These are phyloP conservation scores for Echium plantagineum DNA, from an alignment of 257 asterid species.

Conservation along the genomic window DNA sequence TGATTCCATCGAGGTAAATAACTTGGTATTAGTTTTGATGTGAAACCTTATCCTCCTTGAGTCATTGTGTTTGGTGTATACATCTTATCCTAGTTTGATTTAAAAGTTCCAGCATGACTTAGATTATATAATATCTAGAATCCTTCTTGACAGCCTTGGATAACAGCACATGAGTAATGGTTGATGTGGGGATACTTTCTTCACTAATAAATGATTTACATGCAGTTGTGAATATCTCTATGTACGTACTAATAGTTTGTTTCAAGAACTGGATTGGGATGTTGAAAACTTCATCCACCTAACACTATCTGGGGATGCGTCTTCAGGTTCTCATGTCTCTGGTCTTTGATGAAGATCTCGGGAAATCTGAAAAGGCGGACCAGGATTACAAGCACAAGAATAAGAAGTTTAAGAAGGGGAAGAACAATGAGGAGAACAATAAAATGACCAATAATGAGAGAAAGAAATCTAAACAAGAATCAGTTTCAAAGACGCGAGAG, in stretches of 20 bases:
- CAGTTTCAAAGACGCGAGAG: slow-evolving; percentile 62
- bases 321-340: slow-evolving; percentile 61
- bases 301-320: slow-evolving; percentile 1
- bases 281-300: background rate
- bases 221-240: too few relatives aligned
- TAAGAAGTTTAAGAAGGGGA: slow-evolving; percentile 56
- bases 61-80: background rate
- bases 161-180: too few relatives aligned
- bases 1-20: slow-evolving; percentile 73
- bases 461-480: slow-evolving; percentile 56
- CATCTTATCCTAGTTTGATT: too few relatives aligned
- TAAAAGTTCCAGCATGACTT: too few relatives aligned
- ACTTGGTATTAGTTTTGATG: background rate
- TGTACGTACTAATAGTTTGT: background rate
- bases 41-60: background rate
- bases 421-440: slow-evolving; percentile 47
- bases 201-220: too few relatives aligned
- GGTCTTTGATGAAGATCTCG: slow-evolving; percentile 81
- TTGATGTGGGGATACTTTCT: too few relatives aligned
- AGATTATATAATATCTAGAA: too few relatives aligned
- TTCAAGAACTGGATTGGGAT: background rate
- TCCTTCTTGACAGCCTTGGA: too few relatives aligned
- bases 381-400: slow-evolving; percentile 35
- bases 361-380: slow-evolving; percentile 43
- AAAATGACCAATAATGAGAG: slow-evolving; percentile 45